Evolutionary conservation across 2,329 filamentous ascomycete genomes (phyloP).

Genomic region (Cercospora brassicicola): DNA sequence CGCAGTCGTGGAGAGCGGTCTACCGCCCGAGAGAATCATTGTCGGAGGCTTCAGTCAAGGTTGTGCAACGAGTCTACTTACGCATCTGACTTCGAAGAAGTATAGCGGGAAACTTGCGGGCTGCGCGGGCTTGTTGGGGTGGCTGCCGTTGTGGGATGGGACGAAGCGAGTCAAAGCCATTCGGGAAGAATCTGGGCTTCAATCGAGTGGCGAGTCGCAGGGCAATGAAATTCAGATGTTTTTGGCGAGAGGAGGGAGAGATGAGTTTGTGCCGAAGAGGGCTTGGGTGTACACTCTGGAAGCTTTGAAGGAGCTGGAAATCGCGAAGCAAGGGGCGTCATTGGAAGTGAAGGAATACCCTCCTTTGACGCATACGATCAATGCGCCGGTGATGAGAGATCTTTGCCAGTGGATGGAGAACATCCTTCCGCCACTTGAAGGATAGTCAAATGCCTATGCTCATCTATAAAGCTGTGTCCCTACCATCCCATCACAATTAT

Average conservation of each 20-base stretch:
- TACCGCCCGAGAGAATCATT: slow-evolving; percentile 47
- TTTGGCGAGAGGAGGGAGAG: slow-evolving; percentile 48
- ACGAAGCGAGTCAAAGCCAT: neutral
- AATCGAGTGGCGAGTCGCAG: neutral
- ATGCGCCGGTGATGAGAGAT: neutral
- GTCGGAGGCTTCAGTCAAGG: slow-evolving; percentile 53
- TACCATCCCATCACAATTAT: neutral
- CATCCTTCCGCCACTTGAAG: neutral
- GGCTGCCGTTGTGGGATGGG: slow-evolving; percentile 44
- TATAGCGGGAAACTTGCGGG: slow-evolving; percentile 45
- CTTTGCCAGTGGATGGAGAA: neutral
- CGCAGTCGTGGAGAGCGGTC: slow-evolving; percentile 43
- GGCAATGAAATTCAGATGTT: slow-evolving; percentile 37
- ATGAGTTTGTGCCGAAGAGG: slow-evolving; percentile 48
- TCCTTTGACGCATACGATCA: neutral
- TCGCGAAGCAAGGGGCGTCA: neutral
- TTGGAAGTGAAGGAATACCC: neutral
- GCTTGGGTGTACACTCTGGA: slow-evolving; percentile 31
- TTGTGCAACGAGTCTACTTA: slow-evolving; percentile 48
- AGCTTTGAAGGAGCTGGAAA: neutral
- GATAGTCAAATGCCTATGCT: neutral
- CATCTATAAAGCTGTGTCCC: neutral
- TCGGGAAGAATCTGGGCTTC: neutral
- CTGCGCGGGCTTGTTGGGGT: slow-evolving; percentile 47
- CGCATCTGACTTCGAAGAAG: slow-evolving; percentile 43